Evolutionary conservation across 305 asterid genomes (phyloP), one percentile per base, ranked within the genome.

Genomic region (Coffea humblotiana): DNA sequence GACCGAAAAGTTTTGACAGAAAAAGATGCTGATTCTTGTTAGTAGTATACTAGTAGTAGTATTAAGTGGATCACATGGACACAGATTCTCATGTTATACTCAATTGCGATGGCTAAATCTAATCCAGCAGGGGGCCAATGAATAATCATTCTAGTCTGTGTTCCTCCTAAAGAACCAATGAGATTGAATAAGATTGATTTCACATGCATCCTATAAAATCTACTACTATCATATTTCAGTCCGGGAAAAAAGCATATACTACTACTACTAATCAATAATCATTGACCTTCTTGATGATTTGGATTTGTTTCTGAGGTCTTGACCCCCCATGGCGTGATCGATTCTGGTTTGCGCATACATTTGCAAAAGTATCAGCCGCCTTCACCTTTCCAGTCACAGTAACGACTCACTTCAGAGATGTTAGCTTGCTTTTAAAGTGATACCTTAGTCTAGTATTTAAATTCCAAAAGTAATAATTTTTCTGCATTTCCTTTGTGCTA

Each of bases 41-140:
- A 19, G 43, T 47, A 60, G 58, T 67, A 25, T 32, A 32, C 32
- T 1, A 32, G 32, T 32, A n/a, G n/a, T 77, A 32, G 48, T 35
- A 78, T 78, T 16, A 68, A 79, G 73, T 72, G 72, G 72, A 73
- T 73, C 82, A 73, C 82, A 79, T 79, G 82, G 78, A 79, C 74
- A 64, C 69, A 49, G 82, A 79, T 63, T 79, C 78, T 73, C 71
- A 48, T 51, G 82, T 79, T 49, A 72, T 61, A 29, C n/a, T 8
- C 66, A 37, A 10, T 49, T 63, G n/a, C n/a, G 18, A 47, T 25
- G 23, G 79, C 58, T 8, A 21, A 48, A 70, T 52, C 40, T 54
- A 61, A 43, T 1, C 18, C 48, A 2, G 35, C 40, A 8, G 60
- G 32, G 64, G 72, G 65, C 64, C 77, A 25, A 29, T 29, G 45